Conservation (phyloP, 1,139 yeast species). For the Protomyces lactucae-debilis region DNA sequence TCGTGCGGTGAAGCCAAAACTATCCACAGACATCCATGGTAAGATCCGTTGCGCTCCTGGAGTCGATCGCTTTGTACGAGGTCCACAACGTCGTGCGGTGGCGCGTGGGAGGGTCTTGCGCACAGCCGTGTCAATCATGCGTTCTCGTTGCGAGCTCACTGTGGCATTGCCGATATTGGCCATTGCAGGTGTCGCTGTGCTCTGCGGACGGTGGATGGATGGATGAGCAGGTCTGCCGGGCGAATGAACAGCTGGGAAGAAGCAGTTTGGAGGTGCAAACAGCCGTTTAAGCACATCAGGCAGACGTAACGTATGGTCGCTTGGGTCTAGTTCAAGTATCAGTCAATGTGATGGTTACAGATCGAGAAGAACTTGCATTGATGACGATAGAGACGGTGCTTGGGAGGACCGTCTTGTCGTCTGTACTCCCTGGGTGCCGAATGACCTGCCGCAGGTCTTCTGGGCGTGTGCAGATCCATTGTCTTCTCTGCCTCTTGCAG, state of each 20-base stretch:
- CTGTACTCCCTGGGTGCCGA: no score
- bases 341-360: no score
- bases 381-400: not conserved
- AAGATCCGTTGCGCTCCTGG: not conserved
- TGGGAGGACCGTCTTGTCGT: not conserved
- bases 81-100: not conserved
- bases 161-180: not conserved
- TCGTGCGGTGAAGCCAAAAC: not conserved
- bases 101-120: not conserved
- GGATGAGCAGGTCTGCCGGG: not conserved
- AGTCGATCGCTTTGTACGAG: not conserved
- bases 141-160: not conserved
- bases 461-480: not conserved
- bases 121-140: not conserved
- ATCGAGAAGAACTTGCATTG: not conserved
- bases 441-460: not conserved
- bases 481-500: no score
- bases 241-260: conserved; percentile 4
- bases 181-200: not conserved
- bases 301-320: conserved; percentile 2
- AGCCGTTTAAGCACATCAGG: conserved; percentile 18
- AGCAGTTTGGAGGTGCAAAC: conserved; percentile 20
- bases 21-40: not conserved
- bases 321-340: not conserved
- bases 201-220: not conserved